Percentiles rank a stretch among this genome's conserved stretches.
phyloP scores from a whole-genome alignment of 2,329 filamentous ascomycete species.

The Calycina herbarum region DNA sequence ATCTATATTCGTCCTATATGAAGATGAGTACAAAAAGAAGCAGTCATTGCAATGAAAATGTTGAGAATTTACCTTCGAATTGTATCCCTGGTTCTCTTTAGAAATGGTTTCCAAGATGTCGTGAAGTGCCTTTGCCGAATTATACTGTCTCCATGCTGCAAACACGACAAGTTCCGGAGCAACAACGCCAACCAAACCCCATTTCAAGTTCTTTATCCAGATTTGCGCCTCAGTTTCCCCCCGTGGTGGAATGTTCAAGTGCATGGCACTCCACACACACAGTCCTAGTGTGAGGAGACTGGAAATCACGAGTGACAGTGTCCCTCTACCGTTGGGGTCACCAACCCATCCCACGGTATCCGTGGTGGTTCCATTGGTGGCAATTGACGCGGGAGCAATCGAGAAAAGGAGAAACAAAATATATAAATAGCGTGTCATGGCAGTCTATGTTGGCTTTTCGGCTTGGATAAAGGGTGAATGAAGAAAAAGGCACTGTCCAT shows the following conservation, averaged over 20 bases:
- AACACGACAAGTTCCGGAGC: conserved; percentile 39
- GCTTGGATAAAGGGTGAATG: neutral
- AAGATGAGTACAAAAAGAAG: neutral
- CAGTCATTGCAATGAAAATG: no score
- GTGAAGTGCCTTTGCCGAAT: neutral
- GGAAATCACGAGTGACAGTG: conserved; percentile 38
- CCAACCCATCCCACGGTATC: neutral
- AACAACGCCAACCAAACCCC: conserved; percentile 37
- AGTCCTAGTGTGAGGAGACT: conserved; percentile 40
- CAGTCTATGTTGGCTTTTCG: neutral
- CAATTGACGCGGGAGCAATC: neutral
- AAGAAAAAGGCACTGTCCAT: neutral
- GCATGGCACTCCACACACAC: conserved; percentile 42
- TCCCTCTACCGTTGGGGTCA: conserved; percentile 36
- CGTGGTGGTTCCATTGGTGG: neutral
- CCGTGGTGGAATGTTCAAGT: conserved; percentile 40
- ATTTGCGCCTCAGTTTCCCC: conserved; percentile 11
- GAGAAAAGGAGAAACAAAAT: neutral
- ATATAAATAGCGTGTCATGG: neutral
- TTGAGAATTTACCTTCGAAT: neutral
- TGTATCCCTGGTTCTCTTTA: neutral
- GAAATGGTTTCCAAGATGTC: neutral
- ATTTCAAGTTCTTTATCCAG: conserved; percentile 31
- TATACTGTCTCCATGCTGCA: conserved; percentile 27
- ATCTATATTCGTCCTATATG: neutral